A percentile compares a stretch with the other conserved stretches of the same genome.
Evolutionary conservation across 2,329 filamentous ascomycete species (phyloP).

Genomic region (Pseudopithomyces chartarum): DNA sequence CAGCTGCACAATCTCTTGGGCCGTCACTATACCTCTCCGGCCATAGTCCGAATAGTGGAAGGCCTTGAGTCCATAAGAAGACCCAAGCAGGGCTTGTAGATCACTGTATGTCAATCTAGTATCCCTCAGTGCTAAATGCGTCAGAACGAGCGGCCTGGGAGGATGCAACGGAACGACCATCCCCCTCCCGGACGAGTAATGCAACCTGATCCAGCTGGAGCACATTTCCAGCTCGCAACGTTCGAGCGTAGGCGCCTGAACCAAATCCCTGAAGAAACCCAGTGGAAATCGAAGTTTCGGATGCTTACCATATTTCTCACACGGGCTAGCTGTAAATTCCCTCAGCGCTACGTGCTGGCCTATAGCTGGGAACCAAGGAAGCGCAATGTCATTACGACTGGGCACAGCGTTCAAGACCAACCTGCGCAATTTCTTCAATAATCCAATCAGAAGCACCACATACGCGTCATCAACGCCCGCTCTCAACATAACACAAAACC

Average conservation of each 20-base stretch:
- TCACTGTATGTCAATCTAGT: no score
- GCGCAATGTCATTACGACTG: background rate
- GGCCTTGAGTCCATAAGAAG: background rate
- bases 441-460: slow-evolving; percentile 5
- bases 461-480: slow-evolving; percentile 7
- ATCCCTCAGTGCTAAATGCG: no score
- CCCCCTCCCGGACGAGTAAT: no score
- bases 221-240: no score
- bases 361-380: background rate
- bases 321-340: background rate
- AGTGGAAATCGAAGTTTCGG: no score
- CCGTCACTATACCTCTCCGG: background rate
- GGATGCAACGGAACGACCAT: no score
- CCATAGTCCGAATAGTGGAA: background rate
- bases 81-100: background rate
- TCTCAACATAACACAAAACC: slow-evolving; percentile 11
- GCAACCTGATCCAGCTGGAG: no score
- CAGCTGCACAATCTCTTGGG: background rate
- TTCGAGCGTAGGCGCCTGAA: no score
- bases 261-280: no score
- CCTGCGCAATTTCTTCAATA: slow-evolving; percentile 2
- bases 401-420: background rate
- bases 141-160: no score
- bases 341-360: background rate
- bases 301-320: no score